phyloP scores from a whole-genome alignment of 2,329 filamentous ascomycete genomes.

The Alternaria sp. region DNA sequence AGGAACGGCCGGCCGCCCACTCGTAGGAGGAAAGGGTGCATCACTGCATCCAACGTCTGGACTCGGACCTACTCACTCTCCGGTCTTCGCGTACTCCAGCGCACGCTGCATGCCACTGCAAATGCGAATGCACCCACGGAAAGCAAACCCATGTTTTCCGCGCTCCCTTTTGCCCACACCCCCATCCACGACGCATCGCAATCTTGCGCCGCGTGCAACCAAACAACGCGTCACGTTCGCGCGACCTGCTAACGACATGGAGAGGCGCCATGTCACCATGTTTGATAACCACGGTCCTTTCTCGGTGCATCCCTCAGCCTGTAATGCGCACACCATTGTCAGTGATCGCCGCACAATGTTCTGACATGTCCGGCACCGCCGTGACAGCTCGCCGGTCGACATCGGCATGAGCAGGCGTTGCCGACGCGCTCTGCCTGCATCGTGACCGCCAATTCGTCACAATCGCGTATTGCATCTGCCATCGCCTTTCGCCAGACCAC shows the following conservation, averaged over 20 bases:
- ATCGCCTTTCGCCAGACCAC: not conserved
- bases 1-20: slow-evolving; percentile 1
- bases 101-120: not conserved
- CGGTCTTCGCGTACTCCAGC: not conserved
- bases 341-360: slow-evolving; percentile 2
- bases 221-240: slow-evolving; percentile 10
- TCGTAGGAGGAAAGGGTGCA: not conserved
- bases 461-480: not conserved
- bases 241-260: slow-evolving; percentile 8
- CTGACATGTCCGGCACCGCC: slow-evolving; percentile 3
- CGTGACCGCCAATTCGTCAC: slow-evolving; percentile 3
- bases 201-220: not conserved
- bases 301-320: slow-evolving; percentile 6
- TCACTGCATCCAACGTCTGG: not conserved
- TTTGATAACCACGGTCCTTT: slow-evolving; percentile 11
- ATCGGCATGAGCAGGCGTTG: slow-evolving; percentile 19
- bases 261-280: not conserved
- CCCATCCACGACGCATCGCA: not conserved
- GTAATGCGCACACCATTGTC: not conserved
- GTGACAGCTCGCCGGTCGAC: slow-evolving; percentile 10
- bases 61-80: not conserved
- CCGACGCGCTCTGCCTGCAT: not conserved
- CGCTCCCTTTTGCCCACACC: not conserved
- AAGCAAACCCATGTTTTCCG: not conserved
- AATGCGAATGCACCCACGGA: not conserved